Evolutionary conservation across 441 rosid species (phyloP).

Genomic region (Bocquillonia castaneifolia): DNA sequence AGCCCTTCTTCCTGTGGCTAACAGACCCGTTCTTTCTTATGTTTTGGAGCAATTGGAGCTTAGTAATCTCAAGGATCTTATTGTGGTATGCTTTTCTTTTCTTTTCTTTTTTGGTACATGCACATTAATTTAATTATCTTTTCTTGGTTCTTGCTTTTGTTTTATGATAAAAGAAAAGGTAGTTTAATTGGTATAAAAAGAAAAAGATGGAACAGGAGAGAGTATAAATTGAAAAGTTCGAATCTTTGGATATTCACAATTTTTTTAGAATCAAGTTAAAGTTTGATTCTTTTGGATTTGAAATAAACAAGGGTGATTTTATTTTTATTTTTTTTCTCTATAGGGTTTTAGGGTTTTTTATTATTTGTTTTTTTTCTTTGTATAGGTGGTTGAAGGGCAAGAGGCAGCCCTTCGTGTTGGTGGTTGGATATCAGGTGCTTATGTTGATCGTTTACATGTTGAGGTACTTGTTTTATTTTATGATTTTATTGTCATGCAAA

Average conservation of each 20-base stretch:
- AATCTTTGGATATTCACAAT: constrained; percentile 11
- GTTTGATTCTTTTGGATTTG: not conserved
- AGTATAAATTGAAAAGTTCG: not conserved
- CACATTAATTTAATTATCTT: not conserved
- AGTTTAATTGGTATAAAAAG: not conserved
- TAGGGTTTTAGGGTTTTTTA: constrained; percentile 7
- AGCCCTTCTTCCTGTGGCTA: constrained; percentile 85
- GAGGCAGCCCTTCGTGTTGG: constrained; percentile 79
- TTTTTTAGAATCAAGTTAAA: not conserved
- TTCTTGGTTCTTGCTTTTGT: not conserved
- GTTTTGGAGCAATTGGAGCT: constrained; percentile 74
- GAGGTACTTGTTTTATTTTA: constrained; percentile 42
- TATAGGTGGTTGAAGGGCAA: constrained; percentile 87
- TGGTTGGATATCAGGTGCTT: constrained; percentile 80
- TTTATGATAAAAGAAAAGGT: not conserved
- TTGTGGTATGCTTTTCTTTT: constrained; percentile 50
- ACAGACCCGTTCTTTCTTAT: constrained; percentile 75
- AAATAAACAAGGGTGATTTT: not conserved
- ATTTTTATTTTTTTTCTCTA: not conserved
- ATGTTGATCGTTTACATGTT: constrained; percentile 79
- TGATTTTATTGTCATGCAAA: constrained; percentile 5
- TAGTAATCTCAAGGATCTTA: constrained; percentile 78
- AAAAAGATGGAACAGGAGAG: not conserved
- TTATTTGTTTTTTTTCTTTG: constrained; percentile 7
- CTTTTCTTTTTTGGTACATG: not conserved